Percentiles rank a stretch among this genome's conserved stretches.
Evolutionary conservation across 2,329 filamentous ascomycete species (phyloP).

Genomic region (Stachybotrys chlorohalonatus): DNA sequence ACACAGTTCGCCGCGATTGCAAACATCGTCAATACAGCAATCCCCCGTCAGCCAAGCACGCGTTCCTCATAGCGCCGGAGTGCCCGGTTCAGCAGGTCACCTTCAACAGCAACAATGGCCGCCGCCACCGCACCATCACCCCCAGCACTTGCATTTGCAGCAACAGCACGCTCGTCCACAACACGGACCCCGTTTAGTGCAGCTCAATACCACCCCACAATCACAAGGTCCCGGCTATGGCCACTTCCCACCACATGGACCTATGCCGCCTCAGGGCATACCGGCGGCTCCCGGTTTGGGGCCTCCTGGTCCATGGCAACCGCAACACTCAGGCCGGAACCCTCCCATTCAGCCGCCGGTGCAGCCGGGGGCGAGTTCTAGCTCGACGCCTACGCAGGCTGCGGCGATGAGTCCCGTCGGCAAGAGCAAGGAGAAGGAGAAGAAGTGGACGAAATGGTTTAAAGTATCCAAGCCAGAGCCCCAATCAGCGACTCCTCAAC

Average conservation of each 20-base stretch:
- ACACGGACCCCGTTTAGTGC: not conserved
- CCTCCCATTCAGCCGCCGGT: not conserved
- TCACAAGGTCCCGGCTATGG: not conserved
- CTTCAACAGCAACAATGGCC: not conserved
- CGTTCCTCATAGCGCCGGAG: not conserved
- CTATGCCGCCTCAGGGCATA: not conserved
- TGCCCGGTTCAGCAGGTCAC: not conserved
- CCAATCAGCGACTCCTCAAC: constrained; percentile 1
- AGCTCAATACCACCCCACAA: not conserved
- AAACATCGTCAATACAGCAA: not conserved
- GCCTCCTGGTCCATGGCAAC: not conserved
- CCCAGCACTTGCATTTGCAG: not conserved
- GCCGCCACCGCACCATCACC: not conserved
- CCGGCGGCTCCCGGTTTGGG: no score
- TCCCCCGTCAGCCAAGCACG: not conserved
- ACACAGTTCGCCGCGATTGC: not conserved
- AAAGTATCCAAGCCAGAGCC: constrained; percentile 11
- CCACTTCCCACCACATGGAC: not conserved
- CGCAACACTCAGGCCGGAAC: not conserved
- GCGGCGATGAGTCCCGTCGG: not conserved
- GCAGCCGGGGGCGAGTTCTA: not conserved
- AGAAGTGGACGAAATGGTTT: constrained; percentile 20
- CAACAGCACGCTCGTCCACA: not conserved
- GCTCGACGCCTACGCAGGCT: not conserved
- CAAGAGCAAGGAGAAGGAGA: constrained; percentile 14